Evolutionary conservation across 2,329 filamentous ascomycete species (phyloP), one percentile per base, ranked within the genome.

Genomic region (Cryphonectria naterciae): DNA sequence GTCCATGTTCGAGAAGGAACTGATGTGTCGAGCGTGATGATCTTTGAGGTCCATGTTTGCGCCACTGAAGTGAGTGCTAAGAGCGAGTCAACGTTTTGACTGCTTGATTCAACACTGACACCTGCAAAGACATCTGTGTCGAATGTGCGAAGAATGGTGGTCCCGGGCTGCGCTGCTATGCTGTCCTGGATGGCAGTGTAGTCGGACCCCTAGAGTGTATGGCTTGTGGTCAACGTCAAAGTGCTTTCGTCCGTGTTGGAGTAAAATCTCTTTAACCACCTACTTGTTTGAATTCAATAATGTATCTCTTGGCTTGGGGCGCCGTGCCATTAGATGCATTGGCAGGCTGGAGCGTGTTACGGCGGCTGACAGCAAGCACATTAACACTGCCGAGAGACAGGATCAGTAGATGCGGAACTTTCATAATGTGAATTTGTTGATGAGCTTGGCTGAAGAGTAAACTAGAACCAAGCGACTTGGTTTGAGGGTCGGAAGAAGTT

Each of bases 121-220:
- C 63, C 71, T 2, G 71, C 66, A n/a, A 73, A 73, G 8, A 73
- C n/a, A 22, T 71, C 69, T 1, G 71, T 66, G 37, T 71, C 35
- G n/a, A 73, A 71, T 11, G 65, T 62, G 19, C 54, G 39, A 11
- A 43, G 61, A 13, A 69, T 69, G 2, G 67, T 69, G 5, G 67
- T 69, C 10, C 67, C 67, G 7, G 61, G 61, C 25, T 58, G 37
- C 35, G 67, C 67, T 25, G 67, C 67, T 43, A 69, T 65, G 28
- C 46, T 65, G 25, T 60, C 49, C 64, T 69, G 60, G 4, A 65
- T 39, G 28, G 61, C 60, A 11, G 61, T 58, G 37, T 65, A 65
- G 39, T 69, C 61, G 22, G 67, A 69, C 13, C 67, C 67, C 67
- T 69, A 10, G 17, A n/a, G n/a, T 22, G n/a, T 22, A 32, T 32